Evolutionary conservation across 2,329 filamentous ascomycete genomes (phyloP), one percentile per base, ranked within the genome.

Genomic region (Magnaporthales sp.): DNA sequence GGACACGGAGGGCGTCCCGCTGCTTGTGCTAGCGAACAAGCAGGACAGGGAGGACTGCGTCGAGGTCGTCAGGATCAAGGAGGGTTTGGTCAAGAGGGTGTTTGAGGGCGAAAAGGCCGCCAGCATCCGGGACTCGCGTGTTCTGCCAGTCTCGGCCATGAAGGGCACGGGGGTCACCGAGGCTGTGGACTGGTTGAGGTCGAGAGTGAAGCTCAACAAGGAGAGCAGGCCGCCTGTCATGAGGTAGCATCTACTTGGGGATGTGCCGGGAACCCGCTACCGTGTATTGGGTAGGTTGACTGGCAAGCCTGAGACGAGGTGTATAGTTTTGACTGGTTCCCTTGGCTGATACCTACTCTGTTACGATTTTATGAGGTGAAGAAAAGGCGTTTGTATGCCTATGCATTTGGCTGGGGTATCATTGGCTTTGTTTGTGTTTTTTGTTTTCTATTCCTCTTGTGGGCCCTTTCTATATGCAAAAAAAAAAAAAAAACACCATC

Each of bases 31-130:
- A 70, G 95, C 95, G 68, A 99, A 99, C 77, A 99, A 99, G 80
- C 95, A 99, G 80, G 95, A 99, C 77, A 83, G 94, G 1, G 95
- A 99, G 78, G 95, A 98, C 78, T 98, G 94, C 72, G 91, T 98
- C 65, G 95, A 99, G 83, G 95, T 97, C 2, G 94, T 98, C 68
- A 84, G 93, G 70, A 97, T 99, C 75, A 99, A 99, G 80, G 95
- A 99, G 77, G 95, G 94, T 0, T 83, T 98, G 66, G 93, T 99
- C 65, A 90, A 96, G 79, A 93, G 91, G 80, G 93, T 99, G 26
- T 95, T 97, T 81, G 93, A 98, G 81, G 92, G 95, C 24, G 92
- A 96, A 75, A 95, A 94, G 79, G 92, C 92, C 0, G 86, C 84
- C 58, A 91, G 89, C 69, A 92, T 97, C 66, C 86, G 94, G 70